phyloP scores from a whole-genome alignment of 768 basidiomycete species.

The Mycena venus region DNA sequence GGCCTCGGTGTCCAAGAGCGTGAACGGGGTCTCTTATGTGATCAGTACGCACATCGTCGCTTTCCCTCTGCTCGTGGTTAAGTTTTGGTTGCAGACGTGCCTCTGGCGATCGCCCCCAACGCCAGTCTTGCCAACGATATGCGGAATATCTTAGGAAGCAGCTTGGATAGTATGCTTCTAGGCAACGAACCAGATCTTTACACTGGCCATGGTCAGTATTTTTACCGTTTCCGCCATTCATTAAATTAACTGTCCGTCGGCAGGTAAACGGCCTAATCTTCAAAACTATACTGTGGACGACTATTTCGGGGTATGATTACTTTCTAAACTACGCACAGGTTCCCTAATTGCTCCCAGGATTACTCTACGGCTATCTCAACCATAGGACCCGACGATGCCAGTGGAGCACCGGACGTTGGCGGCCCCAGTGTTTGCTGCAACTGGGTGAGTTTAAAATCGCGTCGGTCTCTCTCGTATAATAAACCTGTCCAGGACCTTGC shows the following conservation, averaged over 20 bases:
- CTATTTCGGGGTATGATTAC: slow-evolving; percentile 57
- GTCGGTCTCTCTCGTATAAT: background rate
- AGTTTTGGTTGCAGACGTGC: slow-evolving; percentile 4
- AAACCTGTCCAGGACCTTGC: slow-evolving; percentile 53
- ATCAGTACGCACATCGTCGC: slow-evolving; percentile 45
- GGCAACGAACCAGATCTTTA: slow-evolving; percentile 78
- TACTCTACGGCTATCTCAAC: slow-evolving; percentile 47
- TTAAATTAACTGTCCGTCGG: background rate
- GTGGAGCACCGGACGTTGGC: slow-evolving; percentile 44
- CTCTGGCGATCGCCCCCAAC: slow-evolving; percentile 23
- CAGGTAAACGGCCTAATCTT: slow-evolving; percentile 51
- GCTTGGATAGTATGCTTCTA: slow-evolving; percentile 60
- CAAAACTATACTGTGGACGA: slow-evolving; percentile 61
- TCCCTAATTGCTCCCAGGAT: slow-evolving; percentile 47
- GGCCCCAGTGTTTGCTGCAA: slow-evolving; percentile 66
- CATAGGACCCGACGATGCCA: slow-evolving; percentile 13
- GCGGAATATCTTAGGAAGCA: slow-evolving; percentile 53
- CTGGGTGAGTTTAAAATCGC: slow-evolving; percentile 55
- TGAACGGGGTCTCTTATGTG: slow-evolving; percentile 44
- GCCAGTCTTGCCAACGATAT: slow-evolving; percentile 43
- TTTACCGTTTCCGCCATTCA: background rate
- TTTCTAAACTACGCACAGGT: background rate
- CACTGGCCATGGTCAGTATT: slow-evolving; percentile 45
- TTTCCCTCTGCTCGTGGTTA: slow-evolving; percentile 10
- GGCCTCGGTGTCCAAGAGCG: slow-evolving; percentile 51